Conservation (phyloP, 2,329 filamentous ascomycete genomes). For the Cladophialophora exuberans region DNA sequence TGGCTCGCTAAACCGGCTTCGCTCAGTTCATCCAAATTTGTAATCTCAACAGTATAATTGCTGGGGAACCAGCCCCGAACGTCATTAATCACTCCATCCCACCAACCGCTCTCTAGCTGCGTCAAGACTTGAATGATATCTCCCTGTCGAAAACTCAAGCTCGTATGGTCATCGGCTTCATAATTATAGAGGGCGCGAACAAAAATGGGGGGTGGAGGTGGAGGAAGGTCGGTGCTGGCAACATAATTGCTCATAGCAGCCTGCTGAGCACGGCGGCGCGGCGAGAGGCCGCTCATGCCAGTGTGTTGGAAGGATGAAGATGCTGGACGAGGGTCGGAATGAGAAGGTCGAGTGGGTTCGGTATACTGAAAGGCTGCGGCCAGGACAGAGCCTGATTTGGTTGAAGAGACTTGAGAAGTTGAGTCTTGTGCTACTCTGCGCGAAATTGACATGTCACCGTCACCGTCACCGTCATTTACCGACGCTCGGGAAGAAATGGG, state of each 20-base stretch:
- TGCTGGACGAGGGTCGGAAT: constrained; percentile 14
- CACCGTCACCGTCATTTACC: constrained; percentile 17
- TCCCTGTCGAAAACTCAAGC: constrained; percentile 93
- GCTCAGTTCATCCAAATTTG: constrained; percentile 68
- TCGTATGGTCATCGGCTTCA: constrained; percentile 94
- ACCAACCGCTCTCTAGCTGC: constrained; percentile 97
- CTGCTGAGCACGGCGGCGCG: constrained; percentile 32
- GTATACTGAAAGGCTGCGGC: constrained; percentile 48
- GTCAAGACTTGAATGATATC: constrained; percentile 99
- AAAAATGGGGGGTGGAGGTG: constrained; percentile 65
- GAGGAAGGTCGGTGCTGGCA: constrained; percentile 46
- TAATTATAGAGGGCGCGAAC: constrained; percentile 97
- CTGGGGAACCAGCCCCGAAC: constrained; percentile 98
- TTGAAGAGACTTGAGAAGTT: constrained; percentile 16
- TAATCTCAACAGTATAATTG: constrained; percentile 93
- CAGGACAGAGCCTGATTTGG: constrained; percentile 29
- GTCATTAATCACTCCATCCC: constrained; percentile 97
- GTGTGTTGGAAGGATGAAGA: constrained; percentile 14
- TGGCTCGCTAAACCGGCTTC: constrained; percentile 38
- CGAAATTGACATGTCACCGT: constrained; percentile 23
- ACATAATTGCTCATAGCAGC: constrained; percentile 55
- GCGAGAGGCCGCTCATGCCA: constrained; percentile 31
- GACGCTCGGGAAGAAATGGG: not conserved
- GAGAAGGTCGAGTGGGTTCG: constrained; percentile 33
- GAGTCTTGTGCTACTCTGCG: constrained; percentile 27